Evolutionary conservation across 2,329 filamentous ascomycete species (phyloP).

Genomic region (Arthrobotrys iridis): DNA sequence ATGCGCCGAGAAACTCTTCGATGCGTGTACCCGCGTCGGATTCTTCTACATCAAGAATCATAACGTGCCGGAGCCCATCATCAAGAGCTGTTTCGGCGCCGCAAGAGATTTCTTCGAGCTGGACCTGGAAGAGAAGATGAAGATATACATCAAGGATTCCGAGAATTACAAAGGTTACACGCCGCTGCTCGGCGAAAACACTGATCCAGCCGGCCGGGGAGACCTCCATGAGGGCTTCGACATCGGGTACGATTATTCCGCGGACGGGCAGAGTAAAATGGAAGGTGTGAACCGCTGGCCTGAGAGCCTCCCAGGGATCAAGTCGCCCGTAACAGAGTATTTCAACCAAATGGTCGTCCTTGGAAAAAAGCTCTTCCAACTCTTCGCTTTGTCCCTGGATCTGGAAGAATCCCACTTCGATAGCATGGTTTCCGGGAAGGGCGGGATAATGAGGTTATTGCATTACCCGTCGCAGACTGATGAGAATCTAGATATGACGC

Average conservation of each 20-base stretch:
- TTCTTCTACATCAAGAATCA: constrained; percentile 68
- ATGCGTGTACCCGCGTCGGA: constrained; percentile 66
- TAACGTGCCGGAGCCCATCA: constrained; percentile 9
- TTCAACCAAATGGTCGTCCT: constrained; percentile 50
- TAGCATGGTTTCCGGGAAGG: constrained; percentile 41
- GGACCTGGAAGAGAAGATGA: constrained; percentile 57
- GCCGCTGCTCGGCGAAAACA: constrained; percentile 54
- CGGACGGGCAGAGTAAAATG: constrained; percentile 53
- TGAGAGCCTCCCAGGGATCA: constrained; percentile 53
- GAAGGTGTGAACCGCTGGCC: constrained; percentile 56
- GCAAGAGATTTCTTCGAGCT: constrained; percentile 56
- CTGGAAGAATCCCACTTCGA: constrained; percentile 54
- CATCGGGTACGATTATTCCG: constrained; percentile 54
- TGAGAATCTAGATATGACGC: constrained; percentile 41
- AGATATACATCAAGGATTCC: constrained; percentile 56
- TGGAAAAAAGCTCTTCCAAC: constrained; percentile 53
- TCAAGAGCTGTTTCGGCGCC: constrained; percentile 10
- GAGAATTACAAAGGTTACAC: constrained; percentile 57
- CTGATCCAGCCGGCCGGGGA: constrained; percentile 53
- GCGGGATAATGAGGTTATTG: constrained; percentile 53
- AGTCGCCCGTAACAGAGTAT: constrained; percentile 51
- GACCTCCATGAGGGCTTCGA: constrained; percentile 58
- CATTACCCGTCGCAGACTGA: constrained; percentile 56
- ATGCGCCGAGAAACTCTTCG: constrained; percentile 63
- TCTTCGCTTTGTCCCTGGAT: constrained; percentile 55